Evolutionary conservation across 1,139 yeast genomes (phyloP), one percentile per base, ranked within the genome.

Genomic region (Kurtzmaniella quercitrusa): DNA sequence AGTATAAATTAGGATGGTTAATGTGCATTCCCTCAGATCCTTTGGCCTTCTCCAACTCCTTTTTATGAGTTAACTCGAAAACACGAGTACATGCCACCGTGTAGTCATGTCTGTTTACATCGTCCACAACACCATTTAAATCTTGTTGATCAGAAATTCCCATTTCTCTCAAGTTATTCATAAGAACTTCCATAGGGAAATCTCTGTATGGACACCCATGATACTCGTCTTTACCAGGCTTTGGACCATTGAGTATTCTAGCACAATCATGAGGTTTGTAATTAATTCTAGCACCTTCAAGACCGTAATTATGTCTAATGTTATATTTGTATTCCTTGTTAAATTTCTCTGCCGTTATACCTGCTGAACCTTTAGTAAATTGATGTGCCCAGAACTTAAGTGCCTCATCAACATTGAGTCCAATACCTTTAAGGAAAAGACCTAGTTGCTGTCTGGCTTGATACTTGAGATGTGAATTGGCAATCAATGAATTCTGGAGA

Each of bases 131-230:
- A 26, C 76, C 74, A 44, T 78, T 75, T 40, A 87, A 65, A 42
- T 80, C 84, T 44, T 74, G 77, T 42, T 74, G 74, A 46, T 86
- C 93, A 6, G 66, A 71, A 38, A 93, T 69, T 0, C 95, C 95
- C 84, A 89, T 79, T 16, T 71, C 75, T 36, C 65, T 65, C 50
- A 93, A 68, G 46, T 80, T 78, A 3, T 57, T 53, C 2, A 75
- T 68, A 42, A 93, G 69, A 40, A 77, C 73, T 38, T 87, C 94
- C 14, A 78, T 60, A 15, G 78, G 68, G 54, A 87, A 69, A 53
- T 87, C 93, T 45, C 95, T 72, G 63, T 87, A 93, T 3, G 98
- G 97, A 63, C 98, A 91, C 2, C 98, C 98, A 58, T 93, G 97
- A 49, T 66, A 77, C 56, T 89, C 95, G 33, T 76, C 79, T 40